Evolutionary conservation across 1,284 basidiomycete species (phyloP), one percentile per base, ranked within the genome.

Genomic region (Rugosomyces carneus): DNA sequence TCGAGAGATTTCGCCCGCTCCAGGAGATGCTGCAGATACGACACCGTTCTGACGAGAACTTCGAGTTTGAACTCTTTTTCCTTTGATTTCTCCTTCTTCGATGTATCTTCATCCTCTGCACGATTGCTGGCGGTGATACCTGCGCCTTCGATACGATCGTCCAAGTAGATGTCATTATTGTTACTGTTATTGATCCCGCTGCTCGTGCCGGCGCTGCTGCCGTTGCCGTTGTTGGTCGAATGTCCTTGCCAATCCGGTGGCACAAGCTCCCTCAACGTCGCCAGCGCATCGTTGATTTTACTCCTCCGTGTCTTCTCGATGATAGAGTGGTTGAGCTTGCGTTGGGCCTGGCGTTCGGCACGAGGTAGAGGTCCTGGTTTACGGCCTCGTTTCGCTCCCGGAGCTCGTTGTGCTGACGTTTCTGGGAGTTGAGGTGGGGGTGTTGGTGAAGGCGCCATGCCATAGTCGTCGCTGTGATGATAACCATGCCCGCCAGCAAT

Each of bases 1-100:
- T 70, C 68, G 20, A 68, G 60, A 50, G 57, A 58, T 20, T 63
- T 60, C 26, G 84, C 73, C 46, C 65, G 71, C 37, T 68, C 65
- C 9, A 83, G 64, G 21, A 88, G 69, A 46, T 81, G 76, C 65
- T 84, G 74, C 58, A 88, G 73, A 60, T 79, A 86, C 1, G 75
- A 59, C 6, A 89, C 85, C 0, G 84, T 84, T 57, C 82, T 73
- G 50, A 84, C 76, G 42, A 89, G 73, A 24, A 90, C 81, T 62
- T 89, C 87, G 34, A 90, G 72, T 63, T 90, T 90, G 69, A 88
- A 86, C 59, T 88, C 85, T 56, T 80, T 81, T 55, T 84, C 78
- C 53, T 78, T 77, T 40, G 52, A 45, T 48, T 67, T 66, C 40
- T 51, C 57, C 26, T 66, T 66, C 53, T 60, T 69, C 60, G 58